Evolutionary conservation across 352 stramenopile genomes (phyloP), one percentile per base, ranked within the genome.

Genomic region (Globisporangium nodosum): DNA sequence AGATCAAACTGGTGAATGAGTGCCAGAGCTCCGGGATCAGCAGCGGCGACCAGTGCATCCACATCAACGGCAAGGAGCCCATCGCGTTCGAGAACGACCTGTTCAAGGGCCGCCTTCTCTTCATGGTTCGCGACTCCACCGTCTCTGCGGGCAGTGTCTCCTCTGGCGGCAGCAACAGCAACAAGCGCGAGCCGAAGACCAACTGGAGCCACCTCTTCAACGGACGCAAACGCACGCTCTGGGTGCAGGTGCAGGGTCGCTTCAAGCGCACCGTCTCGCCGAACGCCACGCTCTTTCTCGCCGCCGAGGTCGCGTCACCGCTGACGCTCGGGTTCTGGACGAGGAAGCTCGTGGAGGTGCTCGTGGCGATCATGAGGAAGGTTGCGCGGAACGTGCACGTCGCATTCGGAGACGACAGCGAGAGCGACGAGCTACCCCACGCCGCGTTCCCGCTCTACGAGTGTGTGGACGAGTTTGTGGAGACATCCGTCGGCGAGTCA

Each of bases 221-320:
- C 2, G 56, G 53, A 54, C 80, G 74, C 42, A 64, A 64, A 51
- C 65, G 66, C 4, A 64, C 58, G 58, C 58, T 86, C n/a, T 76
- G 71, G 60, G 61, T 92, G 24, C 80, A 88, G 37, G 49, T 90
- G 0, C 80, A 92, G 52, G 82, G 80, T 2, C 66, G 60, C 12
- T 89, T 92, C 59, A 89, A 75, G 56, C 64, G 65, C 15, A 52
- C 61, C 0, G 64, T 75, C 0, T 64, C 73, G 6, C 48, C 55
- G 0, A 64, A 60, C 2, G 61, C 56, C n/a, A 66, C 70, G 33
- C 12, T 87, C 16, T 86, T 77, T 24, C 42, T 92, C 31, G 78
- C 79, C 13, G 62, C 71, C 8, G 78, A 88, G 48, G 57, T 90
- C 16, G 69, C 72, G 3, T 66, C 65, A 0, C 57, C 63, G 0